Evolutionary conservation across 2,329 filamentous ascomycete species (phyloP).

Genomic region (Calonectria honghensis): DNA sequence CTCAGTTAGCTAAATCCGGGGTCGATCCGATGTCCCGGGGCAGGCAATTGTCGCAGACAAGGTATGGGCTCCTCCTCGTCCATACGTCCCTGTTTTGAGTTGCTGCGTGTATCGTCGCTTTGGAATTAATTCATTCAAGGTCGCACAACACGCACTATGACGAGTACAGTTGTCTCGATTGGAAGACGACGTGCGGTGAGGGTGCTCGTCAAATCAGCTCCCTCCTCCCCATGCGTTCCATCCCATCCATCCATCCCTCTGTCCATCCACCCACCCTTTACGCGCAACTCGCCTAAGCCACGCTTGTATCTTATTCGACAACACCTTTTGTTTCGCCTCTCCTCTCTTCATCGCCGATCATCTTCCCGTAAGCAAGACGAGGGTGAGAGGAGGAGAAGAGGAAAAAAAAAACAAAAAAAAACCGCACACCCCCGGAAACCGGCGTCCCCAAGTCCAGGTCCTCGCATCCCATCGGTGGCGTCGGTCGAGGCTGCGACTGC

Average conservation of each 20-base stretch:
- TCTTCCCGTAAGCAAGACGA: conserved; percentile 10
- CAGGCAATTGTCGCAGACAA: conserved; percentile 18
- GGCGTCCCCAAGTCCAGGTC: conserved; percentile 29
- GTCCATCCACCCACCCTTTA: conserved; percentile 8
- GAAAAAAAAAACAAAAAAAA: background rate
- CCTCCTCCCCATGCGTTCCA: background rate
- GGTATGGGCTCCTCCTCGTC: conserved; percentile 9
- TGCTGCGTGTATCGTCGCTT: background rate
- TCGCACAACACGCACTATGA: background rate
- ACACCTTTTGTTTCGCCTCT: background rate
- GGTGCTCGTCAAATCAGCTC: background rate
- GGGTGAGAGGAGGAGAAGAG: background rate
- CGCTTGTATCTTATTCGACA: conserved; percentile 7
- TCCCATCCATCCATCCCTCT: background rate
- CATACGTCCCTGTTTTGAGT: conserved; percentile 14
- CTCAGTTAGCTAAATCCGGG: background rate
- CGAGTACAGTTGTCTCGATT: conserved; percentile 7
- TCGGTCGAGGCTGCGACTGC: conserved; percentile 30
- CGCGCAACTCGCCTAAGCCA: conserved; percentile 15
- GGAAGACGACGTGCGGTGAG: background rate
- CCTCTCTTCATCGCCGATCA: conserved; percentile 34
- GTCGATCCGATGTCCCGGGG: conserved; percentile 21
- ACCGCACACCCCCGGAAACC: conserved; percentile 20
- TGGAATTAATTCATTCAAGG: background rate
- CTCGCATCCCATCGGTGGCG: conserved; percentile 33